These are phyloP conservation scores for Neurospora sp. DNA, from an alignment of 495 filamentous ascomycete genomes.

Conservation along the genomic window DNA sequence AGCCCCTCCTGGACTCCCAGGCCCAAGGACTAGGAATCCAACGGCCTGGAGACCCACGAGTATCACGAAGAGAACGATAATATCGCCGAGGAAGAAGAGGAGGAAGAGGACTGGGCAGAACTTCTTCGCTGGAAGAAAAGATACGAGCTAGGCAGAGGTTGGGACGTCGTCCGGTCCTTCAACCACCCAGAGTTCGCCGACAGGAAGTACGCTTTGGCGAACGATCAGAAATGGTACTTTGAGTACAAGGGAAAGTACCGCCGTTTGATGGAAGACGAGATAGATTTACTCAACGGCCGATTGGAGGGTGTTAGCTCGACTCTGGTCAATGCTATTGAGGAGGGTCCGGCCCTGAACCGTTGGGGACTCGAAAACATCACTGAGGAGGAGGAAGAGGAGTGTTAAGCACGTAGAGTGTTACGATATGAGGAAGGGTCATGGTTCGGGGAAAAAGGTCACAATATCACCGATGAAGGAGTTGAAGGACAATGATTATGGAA, in stretches of 20 bases:
- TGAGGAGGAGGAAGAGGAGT: neutral
- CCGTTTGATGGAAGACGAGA: neutral
- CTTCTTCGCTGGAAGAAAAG: neutral
- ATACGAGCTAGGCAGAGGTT: neutral
- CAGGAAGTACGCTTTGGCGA: neutral
- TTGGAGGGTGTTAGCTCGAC: neutral
- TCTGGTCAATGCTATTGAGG: neutral
- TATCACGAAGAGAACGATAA: neutral
- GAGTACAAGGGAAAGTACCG: neutral
- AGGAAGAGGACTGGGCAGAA: neutral
- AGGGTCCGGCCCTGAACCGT: too few relatives aligned
- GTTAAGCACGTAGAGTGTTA: fast-evolving
- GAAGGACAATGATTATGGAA: too few relatives aligned
- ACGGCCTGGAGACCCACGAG: neutral
- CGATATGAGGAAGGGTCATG: neutral
- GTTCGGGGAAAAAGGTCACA: too few relatives aligned
- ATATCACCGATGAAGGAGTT: too few relatives aligned
- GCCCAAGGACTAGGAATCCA: neutral
- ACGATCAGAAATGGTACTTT: neutral
- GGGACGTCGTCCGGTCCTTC: neutral
- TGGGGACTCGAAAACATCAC: fast-evolving
- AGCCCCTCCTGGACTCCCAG: neutral
- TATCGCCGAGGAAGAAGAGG: neutral
- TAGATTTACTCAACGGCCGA: neutral
- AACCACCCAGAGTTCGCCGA: neutral